Evolutionary conservation across 164 flowering plant species (phyloP).

Genomic region (Nymphaea thermarum): DNA sequence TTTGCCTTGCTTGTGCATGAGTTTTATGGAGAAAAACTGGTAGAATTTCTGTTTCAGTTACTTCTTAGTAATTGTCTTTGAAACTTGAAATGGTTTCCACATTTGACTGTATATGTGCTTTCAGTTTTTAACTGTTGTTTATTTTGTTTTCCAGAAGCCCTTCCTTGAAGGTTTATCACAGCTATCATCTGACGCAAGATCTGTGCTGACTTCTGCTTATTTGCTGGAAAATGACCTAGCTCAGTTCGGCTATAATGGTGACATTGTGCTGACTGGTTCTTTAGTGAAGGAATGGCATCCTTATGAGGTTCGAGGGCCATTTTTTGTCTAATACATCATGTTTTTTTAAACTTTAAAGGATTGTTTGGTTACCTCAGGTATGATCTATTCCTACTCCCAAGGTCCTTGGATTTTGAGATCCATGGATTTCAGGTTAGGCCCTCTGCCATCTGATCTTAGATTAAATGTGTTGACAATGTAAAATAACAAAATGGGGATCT

Average conservation of each 20-base stretch:
- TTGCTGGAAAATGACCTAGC: constrained; percentile 39
- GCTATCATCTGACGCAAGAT: constrained; percentile 53
- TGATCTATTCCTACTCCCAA: too few species aligned
- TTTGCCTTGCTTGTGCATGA: constrained; percentile 38
- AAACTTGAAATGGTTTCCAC: too few species aligned
- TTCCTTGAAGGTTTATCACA: constrained; percentile 42
- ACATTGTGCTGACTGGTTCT: constrained; percentile 9
- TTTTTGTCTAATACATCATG: too few species aligned
- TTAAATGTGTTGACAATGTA: too few species aligned
- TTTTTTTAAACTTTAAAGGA: too few species aligned
- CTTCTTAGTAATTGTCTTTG: too few species aligned
- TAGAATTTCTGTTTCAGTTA: constrained; percentile 11
- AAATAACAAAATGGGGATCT: too few species aligned
- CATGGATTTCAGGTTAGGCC: too few species aligned
- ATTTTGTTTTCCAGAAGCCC: constrained; percentile 32
- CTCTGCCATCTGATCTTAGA: too few species aligned
- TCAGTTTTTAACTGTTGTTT: not conserved
- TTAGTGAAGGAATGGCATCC: constrained; percentile 23
- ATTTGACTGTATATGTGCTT: not conserved
- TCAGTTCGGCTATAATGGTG: constrained; percentile 25
- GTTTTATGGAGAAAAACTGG: constrained; percentile 71
- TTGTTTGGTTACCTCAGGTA: too few species aligned
- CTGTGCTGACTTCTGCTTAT: constrained; percentile 65
- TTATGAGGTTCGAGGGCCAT: constrained; percentile 34
- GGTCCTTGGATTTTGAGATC: too few species aligned